Conservation (phyloP, 2,329 filamentous ascomycete species). For the Fusarium protoensiforme region DNA sequence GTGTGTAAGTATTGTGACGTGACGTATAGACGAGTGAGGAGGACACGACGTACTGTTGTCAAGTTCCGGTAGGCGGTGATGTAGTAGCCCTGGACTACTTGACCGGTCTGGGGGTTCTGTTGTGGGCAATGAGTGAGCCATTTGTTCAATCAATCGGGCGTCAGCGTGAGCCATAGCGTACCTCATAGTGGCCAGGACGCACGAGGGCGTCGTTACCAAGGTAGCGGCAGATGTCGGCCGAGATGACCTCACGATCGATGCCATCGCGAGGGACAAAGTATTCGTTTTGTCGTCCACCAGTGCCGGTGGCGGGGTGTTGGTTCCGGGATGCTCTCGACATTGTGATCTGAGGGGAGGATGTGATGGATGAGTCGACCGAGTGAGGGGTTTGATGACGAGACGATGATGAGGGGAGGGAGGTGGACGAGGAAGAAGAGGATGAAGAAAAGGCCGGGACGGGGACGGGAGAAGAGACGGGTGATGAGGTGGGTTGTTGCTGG, state of each 20-base stretch:
- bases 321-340: constrained; percentile 55
- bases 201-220: constrained; percentile 85
- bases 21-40: too few relatives aligned
- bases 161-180: constrained; percentile 50
- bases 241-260: constrained; percentile 86
- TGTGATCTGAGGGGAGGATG: constrained; percentile 41
- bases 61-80: constrained; percentile 84
- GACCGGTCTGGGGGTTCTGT: constrained; percentile 66
- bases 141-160: constrained; percentile 30
- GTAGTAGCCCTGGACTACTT: constrained; percentile 77
- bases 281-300: constrained; percentile 72
- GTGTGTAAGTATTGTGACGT: constrained; percentile 19
- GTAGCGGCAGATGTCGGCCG: constrained; percentile 85
- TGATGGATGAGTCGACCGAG: constrained; percentile 18
- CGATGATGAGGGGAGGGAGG: background rate
- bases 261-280: constrained; percentile 85
- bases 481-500: constrained; percentile 37
- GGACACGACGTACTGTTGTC: constrained; percentile 71
- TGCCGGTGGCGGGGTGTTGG: constrained; percentile 49
- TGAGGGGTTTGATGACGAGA: constrained; percentile 31
- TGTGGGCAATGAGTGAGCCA: constrained; percentile 40
- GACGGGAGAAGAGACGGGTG: constrained; percentile 33
- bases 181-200: constrained; percentile 79
- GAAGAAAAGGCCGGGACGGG: background rate
- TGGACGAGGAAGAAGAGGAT: background rate